These are phyloP conservation scores for Aspergillus amoenus DNA, from an alignment of 2,329 filamentous ascomycete genomes.

Conservation along the genomic window DNA sequence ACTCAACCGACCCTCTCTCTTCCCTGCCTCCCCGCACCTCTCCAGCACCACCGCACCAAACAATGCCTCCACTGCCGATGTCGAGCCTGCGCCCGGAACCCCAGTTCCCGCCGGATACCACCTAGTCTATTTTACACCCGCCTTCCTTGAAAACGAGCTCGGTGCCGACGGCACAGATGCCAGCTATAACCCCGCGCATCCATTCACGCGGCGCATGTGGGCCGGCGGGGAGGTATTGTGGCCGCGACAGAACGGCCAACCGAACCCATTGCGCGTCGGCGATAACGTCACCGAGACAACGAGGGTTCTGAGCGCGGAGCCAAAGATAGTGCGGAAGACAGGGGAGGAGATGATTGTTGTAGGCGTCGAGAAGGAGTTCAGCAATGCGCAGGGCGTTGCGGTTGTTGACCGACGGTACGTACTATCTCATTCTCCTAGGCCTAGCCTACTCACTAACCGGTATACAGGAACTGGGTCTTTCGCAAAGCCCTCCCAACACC, in stretches of 20 bases:
- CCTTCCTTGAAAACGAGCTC: slow-evolving; percentile 54
- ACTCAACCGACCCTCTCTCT: slow-evolving; percentile 51
- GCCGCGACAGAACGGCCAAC: slow-evolving; percentile 34
- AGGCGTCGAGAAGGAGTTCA: slow-evolving; percentile 61
- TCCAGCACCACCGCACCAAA: slow-evolving; percentile 38
- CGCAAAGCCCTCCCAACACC: slow-evolving; percentile 36
- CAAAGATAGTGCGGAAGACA: slow-evolving; percentile 55
- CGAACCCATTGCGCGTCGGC: slow-evolving; percentile 52
- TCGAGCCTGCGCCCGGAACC: slow-evolving; percentile 38
- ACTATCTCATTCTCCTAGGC: not conserved
- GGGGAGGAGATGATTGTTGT: slow-evolving; percentile 65
- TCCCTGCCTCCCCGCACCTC: slow-evolving; percentile 39
- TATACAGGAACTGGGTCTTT: slow-evolving; percentile 46
- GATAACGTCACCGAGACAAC: slow-evolving; percentile 59
- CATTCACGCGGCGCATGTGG: slow-evolving; percentile 68
- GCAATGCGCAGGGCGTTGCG: slow-evolving; percentile 51
- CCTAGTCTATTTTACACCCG: slow-evolving; percentile 63
- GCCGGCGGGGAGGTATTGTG: slow-evolving; percentile 62
- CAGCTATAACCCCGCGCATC: slow-evolving; percentile 58
- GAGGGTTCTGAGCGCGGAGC: slow-evolving; percentile 51
- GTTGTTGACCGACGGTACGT: slow-evolving; percentile 55
- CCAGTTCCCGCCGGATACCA: slow-evolving; percentile 61
- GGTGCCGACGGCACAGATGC: slow-evolving; percentile 61
- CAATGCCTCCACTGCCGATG: not conserved
- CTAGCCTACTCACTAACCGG: not conserved